Evolutionary conservation across 495 filamentous ascomycete genomes (phyloP), one percentile per base, ranked within the genome.

Genomic region (Astrothelium macrocarpum): DNA sequence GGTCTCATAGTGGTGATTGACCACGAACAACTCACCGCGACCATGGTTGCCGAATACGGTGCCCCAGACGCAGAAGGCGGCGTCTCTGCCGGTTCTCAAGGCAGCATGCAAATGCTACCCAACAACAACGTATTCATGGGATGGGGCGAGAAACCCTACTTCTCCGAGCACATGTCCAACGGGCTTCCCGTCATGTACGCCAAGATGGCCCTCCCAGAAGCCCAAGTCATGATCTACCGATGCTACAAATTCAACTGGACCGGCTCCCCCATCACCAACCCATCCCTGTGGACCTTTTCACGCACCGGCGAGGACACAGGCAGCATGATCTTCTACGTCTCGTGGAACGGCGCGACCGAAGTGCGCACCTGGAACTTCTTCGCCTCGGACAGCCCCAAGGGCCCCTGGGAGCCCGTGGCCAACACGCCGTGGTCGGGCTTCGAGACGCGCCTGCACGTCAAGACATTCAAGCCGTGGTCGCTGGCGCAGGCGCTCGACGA

Each of bases 1-100:
- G 84, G 83, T 28, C 84, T 83, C 79, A 79, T 84, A 49, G 76
- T 86, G 34, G 64, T 78, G 32, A 78, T 86, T 58, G 77, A 87
- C 62, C 82, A 82, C 49, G 70, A 74, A 1, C 73, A 72, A 7
- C 79, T 78, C 71, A 83, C 78, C 5, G 82, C 84, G 1, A 77
- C 73, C 16, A 74, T 76, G 72, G 67, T 76, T 18, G 71, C 73
- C 3, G 75, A 79, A 45, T 83, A 77, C 53, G 66, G 61, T 0
- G 78, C 80, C 1, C 76, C 76, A 0, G 73, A 76, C 2, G 74
- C 75, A 0, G 72, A 75, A 14, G 62, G 68, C 12, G 76, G 78
- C 29, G 67, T 86, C 59, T 67, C 81, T 42, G 81, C 81, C 60
- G 83, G 81, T 32, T 84, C 81, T 28, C 85, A 87, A 67, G 85